Conservation (phyloP, 805 yeast species). For the Saccharomycopsis fermentans region DNA sequence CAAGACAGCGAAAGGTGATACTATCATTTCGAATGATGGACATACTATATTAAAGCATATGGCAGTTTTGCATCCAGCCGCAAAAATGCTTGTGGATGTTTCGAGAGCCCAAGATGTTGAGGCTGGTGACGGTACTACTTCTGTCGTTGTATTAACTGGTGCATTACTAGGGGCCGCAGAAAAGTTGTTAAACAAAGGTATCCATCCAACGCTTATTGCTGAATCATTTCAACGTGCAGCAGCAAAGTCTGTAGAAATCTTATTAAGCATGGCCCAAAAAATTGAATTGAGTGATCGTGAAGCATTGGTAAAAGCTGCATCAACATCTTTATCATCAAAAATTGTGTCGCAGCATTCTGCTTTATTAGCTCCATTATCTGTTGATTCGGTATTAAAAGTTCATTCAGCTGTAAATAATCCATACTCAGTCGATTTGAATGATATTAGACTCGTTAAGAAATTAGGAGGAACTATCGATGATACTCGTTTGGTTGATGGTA, state of each 20-base stretch:
- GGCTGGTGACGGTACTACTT: conserved; percentile 99
- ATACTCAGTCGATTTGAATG: conserved; percentile 61
- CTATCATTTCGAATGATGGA: conserved; percentile 94
- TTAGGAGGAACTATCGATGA: conserved; percentile 98
- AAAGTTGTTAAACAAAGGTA: conserved; percentile 74
- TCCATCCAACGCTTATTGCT: conserved; percentile 91
- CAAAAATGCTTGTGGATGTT: conserved; percentile 94
- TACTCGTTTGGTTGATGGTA: conserved; percentile 86
- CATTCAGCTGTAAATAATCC: conserved; percentile 42
- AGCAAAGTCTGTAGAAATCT: conserved; percentile 65
- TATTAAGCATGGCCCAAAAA: conserved; percentile 75
- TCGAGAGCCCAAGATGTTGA: conserved; percentile 97
- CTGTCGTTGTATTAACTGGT: conserved; percentile 93
- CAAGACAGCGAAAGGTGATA: conserved; percentile 85
- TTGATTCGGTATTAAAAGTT: conserved; percentile 76
- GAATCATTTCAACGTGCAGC: conserved; percentile 92
- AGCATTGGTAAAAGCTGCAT: conserved; percentile 81
- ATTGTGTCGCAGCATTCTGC: conserved; percentile 90
- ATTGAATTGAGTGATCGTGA: conserved; percentile 75
- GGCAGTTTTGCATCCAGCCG: conserved; percentile 99
- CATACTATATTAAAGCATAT: conserved; percentile 93
- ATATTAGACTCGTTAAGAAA: conserved; percentile 83
- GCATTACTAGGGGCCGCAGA: conserved; percentile 94
- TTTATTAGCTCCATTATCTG: conserved; percentile 84
- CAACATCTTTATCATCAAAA: conserved; percentile 88